Conservation (phyloP, 495 filamentous ascomycete genomes). For the Podospora didyma region DNA sequence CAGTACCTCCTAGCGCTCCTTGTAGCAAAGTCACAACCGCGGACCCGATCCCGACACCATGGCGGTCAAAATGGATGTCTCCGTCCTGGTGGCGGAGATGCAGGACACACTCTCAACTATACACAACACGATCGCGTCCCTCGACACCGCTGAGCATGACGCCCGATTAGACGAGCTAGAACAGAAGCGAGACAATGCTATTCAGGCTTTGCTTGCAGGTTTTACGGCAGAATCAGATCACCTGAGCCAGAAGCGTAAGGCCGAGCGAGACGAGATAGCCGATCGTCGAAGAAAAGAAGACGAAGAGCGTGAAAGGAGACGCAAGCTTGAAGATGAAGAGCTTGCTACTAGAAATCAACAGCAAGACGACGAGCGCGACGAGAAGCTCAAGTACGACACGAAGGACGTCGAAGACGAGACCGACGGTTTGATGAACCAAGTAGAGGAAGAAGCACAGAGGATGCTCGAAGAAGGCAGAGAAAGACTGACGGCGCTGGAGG, state of each 20-base stretch:
- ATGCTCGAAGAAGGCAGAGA: constrained; percentile 20
- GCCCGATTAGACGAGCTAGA: constrained; percentile 32
- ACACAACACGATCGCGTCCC: constrained; percentile 21
- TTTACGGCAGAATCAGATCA: constrained; percentile 23
- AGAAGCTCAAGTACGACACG: constrained; percentile 16
- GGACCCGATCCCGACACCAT: not conserved
- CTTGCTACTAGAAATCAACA: constrained; percentile 11
- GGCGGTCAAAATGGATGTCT: constrained; percentile 23
- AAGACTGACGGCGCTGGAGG: constrained; percentile 27
- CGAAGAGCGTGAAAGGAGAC: constrained; percentile 25
- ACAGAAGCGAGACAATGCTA: constrained; percentile 18
- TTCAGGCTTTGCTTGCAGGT: constrained; percentile 19
- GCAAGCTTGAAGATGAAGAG: constrained; percentile 29
- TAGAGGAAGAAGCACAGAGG: constrained; percentile 26
- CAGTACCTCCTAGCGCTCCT: not conserved
- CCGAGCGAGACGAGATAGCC: constrained; percentile 22
- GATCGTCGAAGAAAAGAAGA: constrained; percentile 29
- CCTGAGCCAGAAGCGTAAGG: constrained; percentile 14
- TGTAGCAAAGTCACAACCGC: not conserved
- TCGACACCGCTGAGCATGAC: constrained; percentile 27
- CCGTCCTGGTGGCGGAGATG: constrained; percentile 30
- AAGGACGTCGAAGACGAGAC: constrained; percentile 27
- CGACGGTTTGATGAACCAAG: constrained; percentile 21
- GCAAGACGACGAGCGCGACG: constrained; percentile 23
- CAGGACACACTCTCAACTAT: constrained; percentile 33